Percentiles rank a stretch among this genome's conserved stretches.
phyloP scores from a whole-genome alignment of 1,284 basidiomycete genomes.

The Ustanciosporium gigantosporum region DNA sequence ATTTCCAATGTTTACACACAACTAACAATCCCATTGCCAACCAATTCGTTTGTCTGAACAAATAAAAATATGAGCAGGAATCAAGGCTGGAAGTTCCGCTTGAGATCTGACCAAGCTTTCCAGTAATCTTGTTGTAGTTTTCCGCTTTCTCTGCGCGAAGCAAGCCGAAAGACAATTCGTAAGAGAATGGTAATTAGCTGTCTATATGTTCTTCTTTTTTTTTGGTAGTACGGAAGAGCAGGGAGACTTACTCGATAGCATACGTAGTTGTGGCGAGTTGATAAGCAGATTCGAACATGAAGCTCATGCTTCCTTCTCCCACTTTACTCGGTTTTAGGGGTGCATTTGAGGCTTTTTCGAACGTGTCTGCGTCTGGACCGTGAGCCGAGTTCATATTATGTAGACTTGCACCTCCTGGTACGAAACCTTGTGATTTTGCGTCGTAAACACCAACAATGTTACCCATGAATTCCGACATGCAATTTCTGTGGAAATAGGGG shows the following conservation, averaged over 20 bases:
- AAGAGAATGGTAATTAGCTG: neutral
- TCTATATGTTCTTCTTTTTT: too few species aligned
- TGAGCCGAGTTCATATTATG: slow-evolving; percentile 54
- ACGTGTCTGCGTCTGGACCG: slow-evolving; percentile 47
- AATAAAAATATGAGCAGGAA: too few species aligned
- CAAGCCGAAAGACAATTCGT: neutral
- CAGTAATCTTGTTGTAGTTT: slow-evolving; percentile 49
- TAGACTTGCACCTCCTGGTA: slow-evolving; percentile 47
- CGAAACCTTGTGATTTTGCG: slow-evolving; percentile 34
- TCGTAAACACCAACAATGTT: slow-evolving; percentile 39
- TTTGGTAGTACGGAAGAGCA: neutral
- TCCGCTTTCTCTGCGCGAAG: slow-evolving; percentile 29
- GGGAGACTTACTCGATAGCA: slow-evolving; percentile 18
- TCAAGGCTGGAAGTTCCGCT: slow-evolving; percentile 28
- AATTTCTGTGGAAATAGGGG: slow-evolving; percentile 41
- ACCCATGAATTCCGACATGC: slow-evolving; percentile 44
- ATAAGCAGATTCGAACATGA: slow-evolving; percentile 54
- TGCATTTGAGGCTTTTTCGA: slow-evolving; percentile 27
- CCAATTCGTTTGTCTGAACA: too few species aligned
- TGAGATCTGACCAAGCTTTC: slow-evolving; percentile 30
- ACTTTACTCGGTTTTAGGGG: slow-evolving; percentile 37
- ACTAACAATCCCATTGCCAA: too few species aligned
- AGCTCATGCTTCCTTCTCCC: slow-evolving; percentile 44
- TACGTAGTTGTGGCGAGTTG: slow-evolving; percentile 50
- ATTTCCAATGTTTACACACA: too few species aligned